phyloP scores from a whole-genome alignment of 1,284 basidiomycete genomes.

The Pseudozyma sp. region DNA sequence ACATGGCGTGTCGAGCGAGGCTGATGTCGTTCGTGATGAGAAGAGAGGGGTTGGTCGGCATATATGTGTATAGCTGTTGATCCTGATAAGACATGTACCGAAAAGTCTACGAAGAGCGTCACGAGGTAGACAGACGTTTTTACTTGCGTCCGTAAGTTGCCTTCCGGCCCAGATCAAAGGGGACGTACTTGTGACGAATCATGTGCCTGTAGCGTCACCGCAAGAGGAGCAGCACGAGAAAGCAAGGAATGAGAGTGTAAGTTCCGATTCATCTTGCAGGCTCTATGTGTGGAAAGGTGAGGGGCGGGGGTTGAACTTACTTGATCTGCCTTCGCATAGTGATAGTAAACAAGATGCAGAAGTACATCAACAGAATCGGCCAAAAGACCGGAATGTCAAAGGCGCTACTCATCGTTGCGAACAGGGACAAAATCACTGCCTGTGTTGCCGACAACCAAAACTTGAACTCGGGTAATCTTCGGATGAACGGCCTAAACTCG shows the following conservation, averaged over 20 bases:
- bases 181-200: slow-evolving; percentile 92
- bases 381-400: slow-evolving; percentile 98
- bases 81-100: background rate
- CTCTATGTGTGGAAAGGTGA: no score
- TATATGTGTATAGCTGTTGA: background rate
- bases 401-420: slow-evolving; percentile 68
- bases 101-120: no score
- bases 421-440: slow-evolving; percentile 82
- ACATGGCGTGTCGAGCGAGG: no score
- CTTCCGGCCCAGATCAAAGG: slow-evolving; percentile 91
- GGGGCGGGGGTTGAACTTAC: slow-evolving; percentile 39
- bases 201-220: slow-evolving; percentile 84
- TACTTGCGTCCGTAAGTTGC: slow-evolving; percentile 63
- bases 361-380: slow-evolving; percentile 92
- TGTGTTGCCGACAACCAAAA: slow-evolving; percentile 90
- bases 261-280: no score
- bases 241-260: no score
- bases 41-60: no score
- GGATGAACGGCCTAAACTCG: slow-evolving; percentile 81
- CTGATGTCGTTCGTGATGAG: no score
- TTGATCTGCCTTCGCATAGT: slow-evolving; percentile 70
- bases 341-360: slow-evolving; percentile 70
- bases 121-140: background rate
- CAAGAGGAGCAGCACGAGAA: background rate
- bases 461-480: slow-evolving; percentile 94